Percentiles rank a stretch among this genome's conserved stretches.
Evolutionary conservation across 2,329 filamentous ascomycete genomes (phyloP).

Genomic region (Xylaria sp.): DNA sequence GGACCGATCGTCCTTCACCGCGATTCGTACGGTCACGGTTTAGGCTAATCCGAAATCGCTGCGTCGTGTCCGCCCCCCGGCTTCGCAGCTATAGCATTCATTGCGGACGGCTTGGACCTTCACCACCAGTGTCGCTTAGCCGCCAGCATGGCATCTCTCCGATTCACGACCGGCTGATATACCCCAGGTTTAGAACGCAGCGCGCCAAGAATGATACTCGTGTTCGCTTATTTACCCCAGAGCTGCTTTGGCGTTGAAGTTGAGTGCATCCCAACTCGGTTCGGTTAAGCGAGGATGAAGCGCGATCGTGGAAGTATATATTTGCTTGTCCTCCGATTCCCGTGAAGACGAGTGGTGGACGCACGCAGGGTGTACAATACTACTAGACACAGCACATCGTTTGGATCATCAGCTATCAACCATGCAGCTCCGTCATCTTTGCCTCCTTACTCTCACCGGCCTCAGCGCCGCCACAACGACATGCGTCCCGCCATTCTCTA

Average conservation of each 20-base stretch:
- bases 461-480: constrained; percentile 16
- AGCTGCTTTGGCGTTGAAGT: not conserved
- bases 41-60: constrained; percentile 19
- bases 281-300: constrained; percentile 14
- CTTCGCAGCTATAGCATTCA: not conserved
- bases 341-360: not conserved
- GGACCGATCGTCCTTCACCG: not conserved
- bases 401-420: not conserved
- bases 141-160: constrained; percentile 6
- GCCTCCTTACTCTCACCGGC: constrained; percentile 16
- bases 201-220: constrained; percentile 23
- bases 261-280: constrained; percentile 3
- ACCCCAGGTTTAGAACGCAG: constrained; percentile 13
- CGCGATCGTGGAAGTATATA: constrained; percentile 9
- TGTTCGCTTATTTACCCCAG: constrained; percentile 20
- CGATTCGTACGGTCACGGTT: not conserved
- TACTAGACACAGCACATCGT: not conserved
- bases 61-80: not conserved
- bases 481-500: not conserved
- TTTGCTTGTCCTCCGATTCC: not conserved
- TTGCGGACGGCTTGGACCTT: not conserved
- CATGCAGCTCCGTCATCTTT: constrained; percentile 19
- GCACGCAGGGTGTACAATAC: not conserved
- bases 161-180: not conserved
- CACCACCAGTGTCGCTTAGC: constrained; percentile 15